Evolutionary conservation across 2,329 filamentous ascomycete genomes (phyloP).

Genomic region (Chaetomium sp.): DNA sequence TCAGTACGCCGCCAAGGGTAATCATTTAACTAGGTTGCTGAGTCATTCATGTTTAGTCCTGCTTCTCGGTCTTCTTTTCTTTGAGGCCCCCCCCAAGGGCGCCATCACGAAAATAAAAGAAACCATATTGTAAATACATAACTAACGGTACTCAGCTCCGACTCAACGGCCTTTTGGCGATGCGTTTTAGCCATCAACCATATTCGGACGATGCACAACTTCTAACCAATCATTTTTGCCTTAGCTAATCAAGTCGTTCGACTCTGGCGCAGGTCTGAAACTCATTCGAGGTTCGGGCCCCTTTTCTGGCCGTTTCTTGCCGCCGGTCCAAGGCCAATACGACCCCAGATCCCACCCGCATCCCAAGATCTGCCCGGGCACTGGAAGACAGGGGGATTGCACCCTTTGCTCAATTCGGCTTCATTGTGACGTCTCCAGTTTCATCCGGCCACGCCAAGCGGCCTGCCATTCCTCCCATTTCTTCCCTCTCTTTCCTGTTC

Average conservation of each 20-base stretch:
- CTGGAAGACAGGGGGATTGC: slow-evolving; percentile 1
- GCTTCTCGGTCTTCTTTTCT: neutral
- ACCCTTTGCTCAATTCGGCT: slow-evolving; percentile 19
- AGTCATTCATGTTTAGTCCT: slow-evolving; percentile 14
- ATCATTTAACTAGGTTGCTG: slow-evolving; percentile 13
- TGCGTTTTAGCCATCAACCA: neutral
- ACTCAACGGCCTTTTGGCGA: neutral
- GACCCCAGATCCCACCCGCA: slow-evolving; percentile 13
- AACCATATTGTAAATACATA: neutral
- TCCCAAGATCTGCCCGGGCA: slow-evolving; percentile 26
- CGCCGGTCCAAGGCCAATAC: slow-evolving; percentile 4
- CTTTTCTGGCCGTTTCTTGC: slow-evolving; percentile 7
- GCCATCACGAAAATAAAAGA: neutral
- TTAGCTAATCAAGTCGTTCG: slow-evolving; percentile 40
- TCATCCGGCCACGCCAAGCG: slow-evolving; percentile 31
- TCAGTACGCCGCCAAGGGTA: neutral
- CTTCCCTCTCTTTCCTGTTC: slow-evolving; percentile 23
- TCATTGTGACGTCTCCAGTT: slow-evolving; percentile 38
- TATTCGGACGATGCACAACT: neutral
- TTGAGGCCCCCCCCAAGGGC: too few relatives aligned
- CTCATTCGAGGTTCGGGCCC: slow-evolving; percentile 31
- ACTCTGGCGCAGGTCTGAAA: slow-evolving; percentile 53
- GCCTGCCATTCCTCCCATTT: slow-evolving; percentile 26
- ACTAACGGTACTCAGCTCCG: neutral
- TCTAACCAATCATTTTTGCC: slow-evolving; percentile 26